These are phyloP conservation scores for Tuber microsphaerosporum DNA, from an alignment of 495 filamentous ascomycete species.

Conservation along the genomic window DNA sequence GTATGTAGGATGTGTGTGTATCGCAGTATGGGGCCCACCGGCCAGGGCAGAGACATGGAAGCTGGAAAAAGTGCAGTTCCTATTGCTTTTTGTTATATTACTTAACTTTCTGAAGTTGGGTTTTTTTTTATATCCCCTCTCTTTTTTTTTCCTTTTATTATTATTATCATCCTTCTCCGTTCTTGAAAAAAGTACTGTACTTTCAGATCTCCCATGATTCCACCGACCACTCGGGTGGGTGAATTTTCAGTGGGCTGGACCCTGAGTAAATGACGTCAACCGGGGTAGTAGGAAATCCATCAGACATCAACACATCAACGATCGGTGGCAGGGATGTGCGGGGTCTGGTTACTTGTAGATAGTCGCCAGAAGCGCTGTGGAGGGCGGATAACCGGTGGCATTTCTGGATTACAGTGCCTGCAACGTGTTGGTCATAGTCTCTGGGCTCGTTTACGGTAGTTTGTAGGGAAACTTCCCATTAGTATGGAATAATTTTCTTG, in stretches of 20 bases:
- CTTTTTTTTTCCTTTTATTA: not conserved
- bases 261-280: conserved; percentile 35
- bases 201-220: conserved; percentile 12
- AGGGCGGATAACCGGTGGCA: conserved; percentile 19
- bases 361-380: conserved; percentile 22
- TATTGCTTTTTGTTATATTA: not conserved
- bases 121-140: not conserved
- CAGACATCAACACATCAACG: conserved; percentile 9
- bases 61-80: not conserved
- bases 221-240: conserved; percentile 13
- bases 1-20: not conserved
- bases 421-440: not conserved
- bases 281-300: not conserved
- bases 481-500: not conserved
- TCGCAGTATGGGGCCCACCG: not conserved
- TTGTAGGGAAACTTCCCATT: not conserved
- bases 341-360: conserved; percentile 14
- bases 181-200: not conserved
- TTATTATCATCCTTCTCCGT: not conserved
- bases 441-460: not conserved
- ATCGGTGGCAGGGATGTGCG: conserved; percentile 27
- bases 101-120: not conserved
- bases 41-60: not conserved
- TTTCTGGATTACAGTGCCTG: not conserved
- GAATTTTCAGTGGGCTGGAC: conserved; percentile 26